Percentiles rank a stretch among this genome's conserved stretches.
Evolutionary conservation across 805 yeast species (phyloP).

Genomic region (Suhomyces xylopsoci): DNA sequence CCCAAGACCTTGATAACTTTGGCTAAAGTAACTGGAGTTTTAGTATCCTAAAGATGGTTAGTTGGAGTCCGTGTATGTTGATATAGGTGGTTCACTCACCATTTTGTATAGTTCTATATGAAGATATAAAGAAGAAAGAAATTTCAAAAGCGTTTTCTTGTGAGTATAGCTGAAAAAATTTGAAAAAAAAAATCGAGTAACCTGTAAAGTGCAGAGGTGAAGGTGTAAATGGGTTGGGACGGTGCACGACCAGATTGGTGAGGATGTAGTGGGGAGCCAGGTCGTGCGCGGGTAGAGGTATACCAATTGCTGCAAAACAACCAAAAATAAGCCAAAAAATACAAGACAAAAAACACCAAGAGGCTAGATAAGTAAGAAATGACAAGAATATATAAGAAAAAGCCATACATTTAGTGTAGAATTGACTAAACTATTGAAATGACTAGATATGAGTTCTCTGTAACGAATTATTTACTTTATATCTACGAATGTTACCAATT

Average conservation of each 20-base stretch:
- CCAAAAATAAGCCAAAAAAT: too few species aligned
- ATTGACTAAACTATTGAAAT: too few species aligned
- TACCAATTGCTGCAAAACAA: neutral
- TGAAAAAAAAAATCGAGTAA: neutral
- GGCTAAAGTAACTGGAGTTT: slow-evolving; percentile 98
- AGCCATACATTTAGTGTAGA: too few species aligned
- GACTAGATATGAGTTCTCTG: too few species aligned
- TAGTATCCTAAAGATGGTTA: slow-evolving; percentile 41
- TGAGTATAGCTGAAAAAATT: slow-evolving; percentile 4
- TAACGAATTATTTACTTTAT: too few species aligned
- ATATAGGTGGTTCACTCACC: slow-evolving; percentile 14
- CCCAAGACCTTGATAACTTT: slow-evolving; percentile 99
- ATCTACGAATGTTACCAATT: too few species aligned
- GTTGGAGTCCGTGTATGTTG: slow-evolving; percentile 5
- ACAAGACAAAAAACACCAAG: too few species aligned
- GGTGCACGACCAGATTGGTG: neutral
- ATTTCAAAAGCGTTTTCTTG: slow-evolving; percentile 2
- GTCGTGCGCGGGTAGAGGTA: neutral
- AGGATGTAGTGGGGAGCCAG: neutral
- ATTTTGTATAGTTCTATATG: slow-evolving; percentile 16
- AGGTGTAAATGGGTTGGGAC: neutral
- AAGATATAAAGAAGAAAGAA: slow-evolving; percentile 10
- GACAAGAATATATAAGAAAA: too few species aligned
- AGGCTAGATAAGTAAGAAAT: too few species aligned
- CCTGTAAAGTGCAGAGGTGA: neutral